Conservation (phyloP, 2,329 filamentous ascomycete genomes). For the Nemania serpens region DNA sequence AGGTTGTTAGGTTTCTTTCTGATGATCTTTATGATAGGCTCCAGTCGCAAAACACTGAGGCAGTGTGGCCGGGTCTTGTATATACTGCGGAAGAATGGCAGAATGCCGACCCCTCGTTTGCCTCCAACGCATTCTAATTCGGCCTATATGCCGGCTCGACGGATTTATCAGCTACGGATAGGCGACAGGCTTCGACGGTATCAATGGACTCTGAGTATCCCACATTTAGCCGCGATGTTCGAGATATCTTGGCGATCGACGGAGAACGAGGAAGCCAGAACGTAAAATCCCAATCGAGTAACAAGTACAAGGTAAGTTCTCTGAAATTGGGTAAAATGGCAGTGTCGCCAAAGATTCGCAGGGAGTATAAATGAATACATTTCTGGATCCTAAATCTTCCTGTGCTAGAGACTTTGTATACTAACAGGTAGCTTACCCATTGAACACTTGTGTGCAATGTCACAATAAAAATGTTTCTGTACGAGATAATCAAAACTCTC, state of each 20-base stretch:
- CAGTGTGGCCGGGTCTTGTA: slow-evolving; percentile 6
- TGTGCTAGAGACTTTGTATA: too few relatives aligned
- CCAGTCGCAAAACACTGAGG: not conserved
- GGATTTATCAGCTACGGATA: not conserved
- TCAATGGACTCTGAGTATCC: not conserved
- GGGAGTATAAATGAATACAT: too few relatives aligned
- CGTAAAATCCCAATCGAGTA: not conserved
- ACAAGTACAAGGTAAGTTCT: too few relatives aligned
- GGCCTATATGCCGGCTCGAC: slow-evolving; percentile 25
- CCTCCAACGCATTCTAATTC: slow-evolving; percentile 9
- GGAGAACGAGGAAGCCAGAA: not conserved
- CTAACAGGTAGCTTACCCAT: too few relatives aligned
- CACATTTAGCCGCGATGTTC: slow-evolving; percentile 21
- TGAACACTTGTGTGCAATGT: too few relatives aligned
- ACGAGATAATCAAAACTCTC: too few relatives aligned
- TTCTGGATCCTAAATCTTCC: too few relatives aligned
- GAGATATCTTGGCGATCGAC: slow-evolving; percentile 11
- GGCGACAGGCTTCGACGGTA: not conserved
- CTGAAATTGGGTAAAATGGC: too few relatives aligned
- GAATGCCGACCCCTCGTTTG: slow-evolving; percentile 15
- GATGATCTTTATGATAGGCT: not conserved
- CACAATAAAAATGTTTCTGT: too few relatives aligned
- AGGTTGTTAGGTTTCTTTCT: not conserved
- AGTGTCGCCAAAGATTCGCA: too few relatives aligned
- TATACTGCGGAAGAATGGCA: slow-evolving; percentile 4